Evolutionary conservation across 805 yeast genomes (phyloP).

Genomic region (Barnettozyma sucrosica): DNA sequence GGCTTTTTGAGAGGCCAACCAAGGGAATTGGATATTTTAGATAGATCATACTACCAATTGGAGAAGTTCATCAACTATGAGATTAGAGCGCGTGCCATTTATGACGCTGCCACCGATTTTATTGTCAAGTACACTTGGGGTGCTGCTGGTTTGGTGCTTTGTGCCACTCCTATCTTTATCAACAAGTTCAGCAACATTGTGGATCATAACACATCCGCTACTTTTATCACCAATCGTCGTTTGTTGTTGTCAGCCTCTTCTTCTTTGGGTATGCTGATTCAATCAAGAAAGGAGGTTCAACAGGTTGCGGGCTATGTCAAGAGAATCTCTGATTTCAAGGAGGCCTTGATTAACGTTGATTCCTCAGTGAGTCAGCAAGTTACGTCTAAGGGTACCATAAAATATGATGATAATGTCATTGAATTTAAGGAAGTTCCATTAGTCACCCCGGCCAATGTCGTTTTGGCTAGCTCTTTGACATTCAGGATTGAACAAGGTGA

Average conservation of each 20-base stretch:
- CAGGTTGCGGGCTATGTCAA: slow-evolving; percentile 79
- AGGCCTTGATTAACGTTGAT: slow-evolving; percentile 49
- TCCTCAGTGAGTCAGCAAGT: slow-evolving; percentile 19
- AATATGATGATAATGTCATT: slow-evolving; percentile 52
- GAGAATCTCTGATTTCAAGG: slow-evolving; percentile 66
- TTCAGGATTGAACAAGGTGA: slow-evolving; percentile 77
- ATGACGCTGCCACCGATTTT: slow-evolving; percentile 82
- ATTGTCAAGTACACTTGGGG: slow-evolving; percentile 93
- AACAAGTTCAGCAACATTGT: slow-evolving; percentile 36
- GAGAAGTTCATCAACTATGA: slow-evolving; percentile 74
- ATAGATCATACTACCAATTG: slow-evolving; percentile 73
- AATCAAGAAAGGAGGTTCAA: slow-evolving; percentile 76
- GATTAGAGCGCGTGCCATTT: slow-evolving; percentile 67
- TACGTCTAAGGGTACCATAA: slow-evolving; percentile 25
- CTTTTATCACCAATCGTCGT: slow-evolving; percentile 83
- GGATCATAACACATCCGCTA: slow-evolving; percentile 57
- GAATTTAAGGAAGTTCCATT: slow-evolving; percentile 74
- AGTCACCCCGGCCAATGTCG: slow-evolving; percentile 78
- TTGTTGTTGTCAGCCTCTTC: slow-evolving; percentile 78
- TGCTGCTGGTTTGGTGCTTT: slow-evolving; percentile 83
- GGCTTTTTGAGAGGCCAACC: slow-evolving; percentile 79
- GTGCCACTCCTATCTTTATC: slow-evolving; percentile 84
- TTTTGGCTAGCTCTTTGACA: slow-evolving; percentile 56
- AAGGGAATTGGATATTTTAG: slow-evolving; percentile 71
- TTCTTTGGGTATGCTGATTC: slow-evolving; percentile 81